Base-by-base conservation (phyloP, 495 filamentous ascomycete species). In the Lophium mytilinum region DNA sequence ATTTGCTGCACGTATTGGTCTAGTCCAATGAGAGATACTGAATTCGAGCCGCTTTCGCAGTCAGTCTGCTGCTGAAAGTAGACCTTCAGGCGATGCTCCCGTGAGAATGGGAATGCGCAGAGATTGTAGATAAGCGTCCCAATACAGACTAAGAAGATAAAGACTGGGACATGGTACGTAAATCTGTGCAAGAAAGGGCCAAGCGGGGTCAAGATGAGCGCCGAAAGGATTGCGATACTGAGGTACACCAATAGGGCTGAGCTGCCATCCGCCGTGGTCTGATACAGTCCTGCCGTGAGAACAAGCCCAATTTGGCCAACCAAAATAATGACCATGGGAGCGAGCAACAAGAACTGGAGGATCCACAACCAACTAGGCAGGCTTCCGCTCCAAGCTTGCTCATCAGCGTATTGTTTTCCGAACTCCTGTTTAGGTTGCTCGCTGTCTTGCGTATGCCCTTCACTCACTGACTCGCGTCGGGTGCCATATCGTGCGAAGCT, bases 101-200 rank as follows among this genome's bases (percentile, higher is more conserved):
- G 74, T 0, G 89, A 89, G 73, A 96, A 97, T 0, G 93, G 93
- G 70, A 95, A 95, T 6, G 88, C 91, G 19, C 76, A 71, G 10
- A 96, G 80, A 67, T 93, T 95, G 75, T 94, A 97, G 63, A 92
- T 81, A 34, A 91, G 69, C 11, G 90, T 95, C 30, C 78, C 87
- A 40, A 81, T 58, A 57, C 90, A 87, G 33, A 96, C 73, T 9
- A 85, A 68, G 46, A 95, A 76, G 18, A 96, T 66, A 60, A 92
- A 82, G 0, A 84, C 68, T 4, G 93, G 91, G 36, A 97, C 74
- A 56, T 94, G 88, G 63, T 86, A 86, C 10, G 84, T 89, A 62
- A 88, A 82, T 34, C 92, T 86, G 69, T 97, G 92, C 18, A 95
- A 79, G 63, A 91, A 95, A 0, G 93, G 93, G 0, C 83, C 76